Conservation (phyloP, 495 filamentous ascomycete genomes). For the Hyphodiscus hymeniophilus region DNA sequence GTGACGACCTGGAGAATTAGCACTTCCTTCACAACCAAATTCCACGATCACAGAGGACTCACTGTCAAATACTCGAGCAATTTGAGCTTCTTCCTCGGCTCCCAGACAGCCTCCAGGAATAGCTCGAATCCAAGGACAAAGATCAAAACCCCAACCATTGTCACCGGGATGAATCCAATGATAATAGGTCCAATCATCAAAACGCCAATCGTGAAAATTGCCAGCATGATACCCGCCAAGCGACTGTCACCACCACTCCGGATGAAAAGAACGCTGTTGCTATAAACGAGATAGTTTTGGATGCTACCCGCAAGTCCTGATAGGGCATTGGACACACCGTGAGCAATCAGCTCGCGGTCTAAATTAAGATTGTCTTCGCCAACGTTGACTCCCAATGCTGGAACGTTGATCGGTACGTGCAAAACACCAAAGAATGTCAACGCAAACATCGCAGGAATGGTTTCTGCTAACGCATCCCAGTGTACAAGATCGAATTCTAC, state of each 20-base stretch:
- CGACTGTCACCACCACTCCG: conserved; percentile 81
- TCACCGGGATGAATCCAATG: conserved; percentile 90
- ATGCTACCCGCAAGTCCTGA: conserved; percentile 84
- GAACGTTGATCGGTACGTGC: conserved; percentile 96
- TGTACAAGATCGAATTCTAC: conserved; percentile 66
- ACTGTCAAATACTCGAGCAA: conserved; percentile 83
- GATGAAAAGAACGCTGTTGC: conserved; percentile 93
- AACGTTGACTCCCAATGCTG: conserved; percentile 77
- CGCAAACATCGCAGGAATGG: conserved; percentile 91
- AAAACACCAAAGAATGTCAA: conserved; percentile 95
- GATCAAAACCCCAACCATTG: conserved; percentile 92
- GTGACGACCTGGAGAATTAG: conserved; percentile 55
- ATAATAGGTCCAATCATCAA: conserved; percentile 77
- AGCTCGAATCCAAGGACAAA: conserved; percentile 91
- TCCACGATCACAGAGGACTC: conserved; percentile 17
- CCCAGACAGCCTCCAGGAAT: conserved; percentile 75
- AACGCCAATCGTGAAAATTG: conserved; percentile 67
- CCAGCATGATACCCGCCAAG: conserved; percentile 79
- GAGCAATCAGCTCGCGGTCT: conserved; percentile 84
- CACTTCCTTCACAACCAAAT: conserved; percentile 8
- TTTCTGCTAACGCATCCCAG: conserved; percentile 71
- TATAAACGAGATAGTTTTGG: conserved; percentile 96
- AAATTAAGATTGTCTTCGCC: conserved; percentile 88
- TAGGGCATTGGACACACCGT: conserved; percentile 86
- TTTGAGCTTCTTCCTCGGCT: conserved; percentile 80